Base-by-base conservation (phyloP, 495 filamentous ascomycete species). In the Aspergillus sclerotioniger region DNA sequence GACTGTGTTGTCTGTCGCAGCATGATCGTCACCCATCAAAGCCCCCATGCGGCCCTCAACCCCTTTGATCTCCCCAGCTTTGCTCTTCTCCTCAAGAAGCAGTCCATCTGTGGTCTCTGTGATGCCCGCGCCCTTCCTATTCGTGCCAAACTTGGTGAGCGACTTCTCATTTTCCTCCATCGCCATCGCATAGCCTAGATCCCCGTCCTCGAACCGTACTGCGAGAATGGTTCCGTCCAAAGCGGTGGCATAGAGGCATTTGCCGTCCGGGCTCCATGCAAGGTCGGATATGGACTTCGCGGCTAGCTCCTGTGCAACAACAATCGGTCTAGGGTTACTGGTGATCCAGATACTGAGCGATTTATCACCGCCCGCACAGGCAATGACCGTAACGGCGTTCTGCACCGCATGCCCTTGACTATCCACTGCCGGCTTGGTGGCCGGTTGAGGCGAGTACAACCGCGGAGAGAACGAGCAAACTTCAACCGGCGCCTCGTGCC, bases 311-410 rank as follows among this genome's bases (percentile, higher is more conserved):
- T 95, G 89, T 6, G 88, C 80, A 35, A 97, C 91, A 9, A 96
- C 85, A 32, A 98, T 85, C 0, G 94, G 94, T 44, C 93, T 74
- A 6, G 94, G 90, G 46, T 90, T 93, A 59, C 90, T 95, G 7
- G 94, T 99, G 67, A 96, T 96, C 94, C 94, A 99, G 37, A 99
- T 84, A 67, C 88, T 96, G 32, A 99, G 69, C 0, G 92, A 90
- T 69, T 96, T 97, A 69, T 99, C 94, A 59, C 96, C 95, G 13
- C 94, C 94, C 3, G 92, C 94, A 62, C 92, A 97, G 1, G 94
- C 94, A 67, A 98, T 94, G 0, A 98, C 94, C 0, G 93, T 98
- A 5, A 96, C 90, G n/a, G 91, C 77, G 44, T 70, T 61, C 29
- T 71, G 70, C 17, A 62, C 53, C 16, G 60, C 64, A 57, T 62